These are phyloP conservation scores for Parastagonospora avenae DNA, from an alignment of 2,329 filamentous ascomycete species.

Conservation along the genomic window DNA sequence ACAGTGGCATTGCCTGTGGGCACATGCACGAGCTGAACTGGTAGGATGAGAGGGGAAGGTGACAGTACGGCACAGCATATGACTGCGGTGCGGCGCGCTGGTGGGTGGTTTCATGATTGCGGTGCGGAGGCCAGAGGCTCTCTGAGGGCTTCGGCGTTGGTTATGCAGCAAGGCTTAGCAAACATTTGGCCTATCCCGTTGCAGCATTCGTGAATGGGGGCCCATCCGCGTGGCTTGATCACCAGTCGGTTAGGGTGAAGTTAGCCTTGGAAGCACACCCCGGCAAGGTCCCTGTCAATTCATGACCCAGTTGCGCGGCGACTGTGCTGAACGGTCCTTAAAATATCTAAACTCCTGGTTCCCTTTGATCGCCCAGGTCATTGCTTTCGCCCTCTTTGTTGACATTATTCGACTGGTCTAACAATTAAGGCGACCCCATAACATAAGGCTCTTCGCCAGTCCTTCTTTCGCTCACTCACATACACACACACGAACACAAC, in stretches of 20 bases:
- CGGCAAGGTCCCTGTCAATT: slow-evolving; percentile 17
- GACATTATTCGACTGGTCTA: no score
- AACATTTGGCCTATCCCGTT: slow-evolving; percentile 28
- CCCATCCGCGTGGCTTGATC: slow-evolving; percentile 22
- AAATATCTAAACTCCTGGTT: slow-evolving; percentile 27
- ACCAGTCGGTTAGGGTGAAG: slow-evolving; percentile 16
- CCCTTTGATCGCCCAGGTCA: slow-evolving; percentile 4
- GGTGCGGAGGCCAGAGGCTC: slow-evolving; percentile 22
- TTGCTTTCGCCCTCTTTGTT: no score
- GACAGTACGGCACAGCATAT: slow-evolving; percentile 27
- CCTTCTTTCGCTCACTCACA: background rate
- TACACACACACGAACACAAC: slow-evolving; percentile 3
- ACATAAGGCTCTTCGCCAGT: slow-evolving; percentile 7
- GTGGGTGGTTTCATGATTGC: slow-evolving; percentile 19
- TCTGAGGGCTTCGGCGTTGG: slow-evolving; percentile 13
- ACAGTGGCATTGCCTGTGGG: slow-evolving; percentile 10
- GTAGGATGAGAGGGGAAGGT: slow-evolving; percentile 27
- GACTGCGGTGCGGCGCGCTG: slow-evolving; percentile 9
- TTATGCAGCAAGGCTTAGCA: slow-evolving; percentile 34
- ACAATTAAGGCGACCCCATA: background rate
- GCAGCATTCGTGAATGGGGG: slow-evolving; percentile 15
- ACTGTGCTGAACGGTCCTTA: slow-evolving; percentile 14
- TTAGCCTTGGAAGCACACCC: slow-evolving; percentile 4
- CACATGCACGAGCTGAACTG: background rate
- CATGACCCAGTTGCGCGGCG: slow-evolving; percentile 22